These are phyloP conservation scores for Pichia pseudocactophila DNA, from an alignment of 805 yeast genomes.

Conservation along the genomic window DNA sequence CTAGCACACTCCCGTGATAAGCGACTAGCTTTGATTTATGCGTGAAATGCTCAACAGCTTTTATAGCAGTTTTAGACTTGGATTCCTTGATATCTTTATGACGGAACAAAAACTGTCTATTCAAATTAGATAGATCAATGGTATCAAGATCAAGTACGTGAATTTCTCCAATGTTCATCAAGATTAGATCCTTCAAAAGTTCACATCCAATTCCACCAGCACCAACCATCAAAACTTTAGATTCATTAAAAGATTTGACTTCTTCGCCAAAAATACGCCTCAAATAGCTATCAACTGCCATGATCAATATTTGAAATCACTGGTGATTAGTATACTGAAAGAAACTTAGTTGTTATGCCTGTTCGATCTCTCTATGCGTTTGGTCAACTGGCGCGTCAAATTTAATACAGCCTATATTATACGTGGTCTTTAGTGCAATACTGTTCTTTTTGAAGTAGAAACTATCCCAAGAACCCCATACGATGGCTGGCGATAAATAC, in stretches of 20 bases:
- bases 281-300: constrained; percentile 26
- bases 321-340: too few species aligned
- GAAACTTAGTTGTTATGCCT: too few species aligned
- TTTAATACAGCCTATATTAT: background rate
- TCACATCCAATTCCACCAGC: constrained; percentile 98
- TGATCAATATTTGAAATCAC: too few species aligned
- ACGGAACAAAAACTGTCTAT: constrained; percentile 86
- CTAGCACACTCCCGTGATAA: constrained; percentile 84
- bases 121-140: constrained; percentile 83
- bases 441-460: background rate
- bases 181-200: constrained; percentile 65
- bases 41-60: constrained; percentile 71
- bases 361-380: too few species aligned
- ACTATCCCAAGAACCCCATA: background rate
- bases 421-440: background rate
- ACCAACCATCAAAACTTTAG: constrained; percentile 76
- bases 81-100: constrained; percentile 84
- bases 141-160: constrained; percentile 95
- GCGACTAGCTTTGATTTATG: constrained; percentile 58
- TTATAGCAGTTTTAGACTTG: constrained; percentile 76
- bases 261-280: constrained; percentile 36
- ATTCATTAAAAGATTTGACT: constrained; percentile 21
- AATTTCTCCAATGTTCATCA: constrained; percentile 77
- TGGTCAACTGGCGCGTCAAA: too few species aligned
- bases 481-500: constrained; percentile 39